A percentile compares a stretch with the other conserved stretches of the same genome.
These are phyloP conservation scores for Phytopythium sindhum DNA, from an alignment of 352 stramenopile species.

Conservation along the genomic window DNA sequence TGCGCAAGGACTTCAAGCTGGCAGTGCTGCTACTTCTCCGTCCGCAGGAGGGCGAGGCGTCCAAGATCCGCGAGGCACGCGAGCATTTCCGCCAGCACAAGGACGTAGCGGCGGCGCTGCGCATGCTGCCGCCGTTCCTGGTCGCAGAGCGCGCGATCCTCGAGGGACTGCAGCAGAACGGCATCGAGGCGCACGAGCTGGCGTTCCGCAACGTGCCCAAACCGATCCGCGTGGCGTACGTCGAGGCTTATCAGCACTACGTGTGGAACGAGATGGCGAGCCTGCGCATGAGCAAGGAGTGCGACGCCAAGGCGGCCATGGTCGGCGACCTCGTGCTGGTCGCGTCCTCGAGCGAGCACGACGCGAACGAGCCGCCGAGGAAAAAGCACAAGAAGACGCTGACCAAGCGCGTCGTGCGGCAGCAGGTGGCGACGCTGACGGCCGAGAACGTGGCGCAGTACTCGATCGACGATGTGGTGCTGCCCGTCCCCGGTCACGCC, in stretches of 20 bases:
- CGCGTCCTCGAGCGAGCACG: constrained; percentile 14
- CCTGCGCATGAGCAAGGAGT: constrained; percentile 71
- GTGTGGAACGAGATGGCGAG: constrained; percentile 96
- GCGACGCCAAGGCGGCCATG: constrained; percentile 50
- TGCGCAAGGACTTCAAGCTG: constrained; percentile 93
- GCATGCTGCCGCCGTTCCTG: constrained; percentile 75
- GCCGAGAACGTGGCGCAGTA: constrained; percentile 86
- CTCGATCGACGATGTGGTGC: constrained; percentile 91
- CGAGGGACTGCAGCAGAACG: constrained; percentile 69
- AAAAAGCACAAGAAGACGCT: constrained; percentile 35
- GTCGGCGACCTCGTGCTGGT: constrained; percentile 89
- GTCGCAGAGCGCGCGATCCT: constrained; percentile 68
- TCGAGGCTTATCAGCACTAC: constrained; percentile 90
- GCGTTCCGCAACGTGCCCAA: constrained; percentile 66
- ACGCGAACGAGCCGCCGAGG: constrained; percentile 12
- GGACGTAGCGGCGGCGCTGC: constrained; percentile 67
- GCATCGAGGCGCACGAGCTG: constrained; percentile 67
- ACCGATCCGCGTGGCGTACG: constrained; percentile 58
- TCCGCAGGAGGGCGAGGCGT: constrained; percentile 76
- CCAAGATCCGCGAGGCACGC: constrained; percentile 70
- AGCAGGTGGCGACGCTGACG: constrained; percentile 61
- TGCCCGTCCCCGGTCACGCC: constrained; percentile 91
- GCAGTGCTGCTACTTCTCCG: constrained; percentile 91
- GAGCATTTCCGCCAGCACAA: constrained; percentile 85
- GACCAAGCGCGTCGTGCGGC: constrained; percentile 16